Evolutionary conservation across 148 eudicot species (phyloP).

Genomic region (Chenopodium formosanum): DNA sequence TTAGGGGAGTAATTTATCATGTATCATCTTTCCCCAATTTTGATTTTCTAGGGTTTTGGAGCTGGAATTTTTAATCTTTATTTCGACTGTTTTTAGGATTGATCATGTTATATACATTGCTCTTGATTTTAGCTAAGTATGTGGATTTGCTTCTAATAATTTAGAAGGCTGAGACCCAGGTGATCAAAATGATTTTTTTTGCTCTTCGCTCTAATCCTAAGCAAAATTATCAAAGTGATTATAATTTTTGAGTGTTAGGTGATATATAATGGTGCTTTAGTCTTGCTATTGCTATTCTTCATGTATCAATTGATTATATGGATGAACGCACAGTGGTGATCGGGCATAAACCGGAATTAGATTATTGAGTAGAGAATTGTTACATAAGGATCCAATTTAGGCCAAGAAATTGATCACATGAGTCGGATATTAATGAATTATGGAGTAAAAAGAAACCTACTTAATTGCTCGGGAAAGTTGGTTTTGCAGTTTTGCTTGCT

Average conservation of each 20-base stretch:
- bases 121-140: neutral
- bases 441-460: neutral
- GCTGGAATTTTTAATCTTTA: neutral
- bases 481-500: too few species aligned
- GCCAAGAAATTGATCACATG: neutral
- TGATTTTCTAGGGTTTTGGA: neutral
- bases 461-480: neutral
- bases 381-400: too few species aligned
- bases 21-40: neutral
- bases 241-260: neutral
- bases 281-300: neutral
- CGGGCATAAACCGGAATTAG: neutral
- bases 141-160: neutral
- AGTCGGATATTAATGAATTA: neutral
- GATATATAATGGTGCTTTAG: neutral
- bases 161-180: neutral
- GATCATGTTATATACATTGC: neutral
- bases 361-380: neutral
- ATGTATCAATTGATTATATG: neutral
- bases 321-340: neutral
- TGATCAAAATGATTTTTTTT: neutral
- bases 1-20: neutral
- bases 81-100: neutral
- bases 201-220: too few species aligned
- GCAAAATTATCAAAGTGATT: too few species aligned